phyloP scores from a whole-genome alignment of 345 rosid species.

The Eucalyptus shirleyi region DNA sequence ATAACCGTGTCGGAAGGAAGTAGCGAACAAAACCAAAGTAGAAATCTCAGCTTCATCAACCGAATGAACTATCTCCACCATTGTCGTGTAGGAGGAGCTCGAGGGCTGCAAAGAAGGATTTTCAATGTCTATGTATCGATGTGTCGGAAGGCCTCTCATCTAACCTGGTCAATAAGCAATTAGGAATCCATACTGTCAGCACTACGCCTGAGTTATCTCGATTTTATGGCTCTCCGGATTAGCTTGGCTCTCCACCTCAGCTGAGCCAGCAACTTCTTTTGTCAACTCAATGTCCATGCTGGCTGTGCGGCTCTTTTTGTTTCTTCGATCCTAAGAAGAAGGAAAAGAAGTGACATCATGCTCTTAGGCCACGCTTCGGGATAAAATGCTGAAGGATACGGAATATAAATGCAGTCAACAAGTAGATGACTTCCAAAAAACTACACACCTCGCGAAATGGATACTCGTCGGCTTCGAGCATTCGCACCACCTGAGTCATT shows the following conservation, averaged over 20 bases:
- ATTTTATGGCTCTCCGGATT: slow-evolving; percentile 12
- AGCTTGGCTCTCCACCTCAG: slow-evolving; percentile 19
- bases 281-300: slow-evolving; percentile 69
- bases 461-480: slow-evolving; percentile 86
- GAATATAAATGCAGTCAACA: not conserved
- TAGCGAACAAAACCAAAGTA: not conserved
- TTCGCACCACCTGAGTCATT: slow-evolving; percentile 79
- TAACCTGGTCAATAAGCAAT: not conserved
- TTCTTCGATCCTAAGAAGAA: slow-evolving; percentile 55
- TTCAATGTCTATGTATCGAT: not conserved
- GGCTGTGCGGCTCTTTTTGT: slow-evolving; percentile 50
- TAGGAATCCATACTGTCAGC: not conserved
- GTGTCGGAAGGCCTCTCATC: not conserved
- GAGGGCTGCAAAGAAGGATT: not conserved
- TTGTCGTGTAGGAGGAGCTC: not conserved
- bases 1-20: not conserved
- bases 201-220: slow-evolving; percentile 20
- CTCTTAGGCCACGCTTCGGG: not conserved
- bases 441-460: slow-evolving; percentile 65
- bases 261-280: slow-evolving; percentile 29
- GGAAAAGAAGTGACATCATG: not conserved
- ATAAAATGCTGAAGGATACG: not conserved
- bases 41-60: not conserved
- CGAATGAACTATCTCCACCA: not conserved
- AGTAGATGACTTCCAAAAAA: not conserved